A percentile compares a stretch with the other conserved stretches of the same genome.
These are phyloP conservation scores for Kuraishia piskuri DNA, from an alignment of 805 yeast genomes.

Conservation along the genomic window DNA sequence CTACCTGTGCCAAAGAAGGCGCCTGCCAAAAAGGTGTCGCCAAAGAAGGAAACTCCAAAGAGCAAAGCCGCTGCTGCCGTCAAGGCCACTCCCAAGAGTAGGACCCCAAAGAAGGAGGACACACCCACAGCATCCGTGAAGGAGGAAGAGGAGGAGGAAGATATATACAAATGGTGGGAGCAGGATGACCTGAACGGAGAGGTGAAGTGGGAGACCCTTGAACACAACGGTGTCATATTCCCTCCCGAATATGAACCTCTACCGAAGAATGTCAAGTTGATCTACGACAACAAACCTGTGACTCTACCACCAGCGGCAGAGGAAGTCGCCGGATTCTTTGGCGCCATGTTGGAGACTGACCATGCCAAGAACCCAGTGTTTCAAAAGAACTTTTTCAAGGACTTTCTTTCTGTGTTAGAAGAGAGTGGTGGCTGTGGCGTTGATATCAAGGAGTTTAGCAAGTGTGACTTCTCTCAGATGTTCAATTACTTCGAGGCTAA, in stretches of 20 bases:
- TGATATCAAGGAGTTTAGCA: conserved; percentile 45
- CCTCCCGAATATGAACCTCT: conserved; percentile 89
- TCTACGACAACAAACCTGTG: conserved; percentile 72
- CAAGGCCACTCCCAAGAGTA: conserved; percentile 11
- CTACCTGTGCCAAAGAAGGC: conserved; percentile 4
- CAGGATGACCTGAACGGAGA: conserved; percentile 63
- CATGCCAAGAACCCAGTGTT: conserved; percentile 84
- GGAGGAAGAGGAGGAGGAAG: conserved; percentile 45
- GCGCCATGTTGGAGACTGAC: conserved; percentile 79
- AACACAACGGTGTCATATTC: conserved; percentile 85
- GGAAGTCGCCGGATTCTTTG: conserved; percentile 94
- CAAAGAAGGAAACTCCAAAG: conserved; percentile 3
- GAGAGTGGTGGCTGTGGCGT: conserved; percentile 62
- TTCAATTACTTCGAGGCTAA: conserved; percentile 58
- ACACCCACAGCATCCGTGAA: conserved; percentile 6
- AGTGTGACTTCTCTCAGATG: conserved; percentile 75
- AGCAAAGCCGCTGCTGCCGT: conserved; percentile 10
- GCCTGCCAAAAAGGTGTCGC: conserved; percentile 4
- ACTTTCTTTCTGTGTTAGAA: conserved; percentile 59
- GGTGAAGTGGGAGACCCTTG: conserved; percentile 78
- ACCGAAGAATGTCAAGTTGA: conserved; percentile 66
- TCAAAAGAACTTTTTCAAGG: conserved; percentile 79
- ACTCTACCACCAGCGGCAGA: conserved; percentile 75
- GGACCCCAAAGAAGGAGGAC: conserved; percentile 5
- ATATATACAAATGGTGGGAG: conserved; percentile 78